A percentile compares a stretch with the other conserved stretches of the same genome.
Evolutionary conservation across 2,329 filamentous ascomycete genomes (phyloP).

Genomic region (Ilyonectria robusta): DNA sequence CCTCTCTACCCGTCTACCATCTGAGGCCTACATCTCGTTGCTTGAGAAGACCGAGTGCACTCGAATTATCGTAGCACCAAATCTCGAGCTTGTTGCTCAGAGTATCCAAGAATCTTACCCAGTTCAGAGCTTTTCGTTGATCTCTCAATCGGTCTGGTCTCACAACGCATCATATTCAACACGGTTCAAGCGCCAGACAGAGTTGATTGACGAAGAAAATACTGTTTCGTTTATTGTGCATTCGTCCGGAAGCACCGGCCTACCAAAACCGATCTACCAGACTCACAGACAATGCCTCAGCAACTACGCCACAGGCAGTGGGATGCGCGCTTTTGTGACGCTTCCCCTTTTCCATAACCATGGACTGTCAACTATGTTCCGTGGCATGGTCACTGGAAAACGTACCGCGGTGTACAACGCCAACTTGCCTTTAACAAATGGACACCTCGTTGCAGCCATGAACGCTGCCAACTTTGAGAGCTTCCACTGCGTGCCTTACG

Average conservation of each 20-base stretch:
- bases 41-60: constrained; percentile 33
- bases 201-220: constrained; percentile 22
- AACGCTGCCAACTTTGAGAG: constrained; percentile 57
- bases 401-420: constrained; percentile 68
- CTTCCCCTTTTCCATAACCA: constrained; percentile 72
- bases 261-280: constrained; percentile 74
- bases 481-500: constrained; percentile 74
- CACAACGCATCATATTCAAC: constrained; percentile 36
- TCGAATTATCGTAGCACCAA: constrained; percentile 32
- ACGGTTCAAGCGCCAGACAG: constrained; percentile 31
- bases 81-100: constrained; percentile 15
- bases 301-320: constrained; percentile 59
- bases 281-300: constrained; percentile 65
- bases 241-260: constrained; percentile 67
- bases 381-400: constrained; percentile 65
- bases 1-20: constrained; percentile 37
- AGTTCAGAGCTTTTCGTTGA: constrained; percentile 25
- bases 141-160: constrained; percentile 22
- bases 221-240: constrained; percentile 49
- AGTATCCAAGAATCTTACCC: constrained; percentile 28
- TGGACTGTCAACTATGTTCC: constrained; percentile 68
- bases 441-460: constrained; percentile 62
- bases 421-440: constrained; percentile 66
- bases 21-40: constrained; percentile 35
- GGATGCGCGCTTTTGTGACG: constrained; percentile 65